phyloP scores from a whole-genome alignment of 805 yeast species.

The Saccharomycopsis oosterbeekiorum region DNA sequence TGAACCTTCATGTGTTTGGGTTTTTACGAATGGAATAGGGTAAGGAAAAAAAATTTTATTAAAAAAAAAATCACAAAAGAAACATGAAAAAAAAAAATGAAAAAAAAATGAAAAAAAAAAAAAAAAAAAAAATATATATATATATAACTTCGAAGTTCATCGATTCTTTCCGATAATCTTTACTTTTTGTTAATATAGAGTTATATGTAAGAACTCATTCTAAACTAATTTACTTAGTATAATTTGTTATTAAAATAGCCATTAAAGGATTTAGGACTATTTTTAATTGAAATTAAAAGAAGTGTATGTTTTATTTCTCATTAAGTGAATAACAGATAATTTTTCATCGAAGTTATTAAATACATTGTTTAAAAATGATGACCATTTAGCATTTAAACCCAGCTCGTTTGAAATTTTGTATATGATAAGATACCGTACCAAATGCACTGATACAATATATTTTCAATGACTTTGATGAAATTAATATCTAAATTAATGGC shows the following conservation, averaged over 20 bases:
- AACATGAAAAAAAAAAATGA: not conserved
- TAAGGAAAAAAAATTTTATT: not conserved
- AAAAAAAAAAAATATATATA: not conserved
- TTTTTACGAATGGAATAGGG: not conserved
- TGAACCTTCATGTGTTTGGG: not conserved
- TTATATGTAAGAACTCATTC: too few relatives aligned
- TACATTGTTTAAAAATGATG: conserved; percentile 14
- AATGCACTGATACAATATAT: conserved; percentile 12
- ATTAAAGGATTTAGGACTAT: not conserved
- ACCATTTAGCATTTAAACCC: conserved; percentile 20
- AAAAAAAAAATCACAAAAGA: too few relatives aligned
- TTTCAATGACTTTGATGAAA: not conserved
- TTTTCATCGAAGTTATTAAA: not conserved
- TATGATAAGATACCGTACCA: conserved; percentile 19
- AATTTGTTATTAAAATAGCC: not conserved
- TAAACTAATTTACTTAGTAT: not conserved
- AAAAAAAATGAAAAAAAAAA: not conserved
- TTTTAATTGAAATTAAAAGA: not conserved
- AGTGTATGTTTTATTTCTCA: not conserved
- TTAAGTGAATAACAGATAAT: not conserved
- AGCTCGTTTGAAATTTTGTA: conserved; percentile 21
- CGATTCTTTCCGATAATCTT: not conserved
- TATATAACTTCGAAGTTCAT: not conserved
- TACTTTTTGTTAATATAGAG: too few relatives aligned
- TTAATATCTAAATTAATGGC: not conserved